Base-by-base conservation (phyloP, 164 flowering plant species). In the Umbellularia californica region DNA sequence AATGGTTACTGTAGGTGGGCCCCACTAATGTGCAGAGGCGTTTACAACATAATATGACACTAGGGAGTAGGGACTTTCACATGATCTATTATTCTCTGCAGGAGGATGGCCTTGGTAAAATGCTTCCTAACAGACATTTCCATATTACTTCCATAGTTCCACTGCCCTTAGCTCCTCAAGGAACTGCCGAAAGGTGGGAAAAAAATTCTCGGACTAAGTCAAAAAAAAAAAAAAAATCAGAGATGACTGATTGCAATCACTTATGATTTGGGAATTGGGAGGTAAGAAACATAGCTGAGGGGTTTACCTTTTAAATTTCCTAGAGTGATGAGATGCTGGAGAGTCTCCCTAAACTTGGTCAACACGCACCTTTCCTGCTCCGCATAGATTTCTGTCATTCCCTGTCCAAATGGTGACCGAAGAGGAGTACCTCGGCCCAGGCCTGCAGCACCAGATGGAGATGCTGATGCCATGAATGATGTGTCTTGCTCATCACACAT, bases 401-500 rank as follows among this genome's bases (percentile, higher is more conserved):
- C 89, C 70, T 85, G 89, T 58, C 89, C 89, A 68, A 69, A 41
- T 24, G 90, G 86, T 73, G 82, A 64, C 66, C 82, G 85, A 55
- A 84, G 78, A 68, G 90, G 76, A 7, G 81, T 71, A 63, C 72
- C 78, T 66, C 81, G 63, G 27, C 80, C 83, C 77, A 74, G 80
- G 28, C 77, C 80, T 67, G 75, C 70, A 50, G 81, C 69, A 28
- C 86, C 83, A 78, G 76, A 85, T 10, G 95, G 87, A 24, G 95
- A 88, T 76, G 88, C 83, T 75, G 90, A 81, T 58, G 88, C 74
- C 83, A 83, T 84, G 79, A 95, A 92, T 83, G 90, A 83, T 30
- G 97, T 82, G 71, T 93, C 98, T 79, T 90, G 84, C 83, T 95
- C 99, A 81, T 95, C 94, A 70, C 99, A 95, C 98, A 92, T 92